phyloP scores from a whole-genome alignment of 768 basidiomycete species.

The Xerocomellus intermedius region DNA sequence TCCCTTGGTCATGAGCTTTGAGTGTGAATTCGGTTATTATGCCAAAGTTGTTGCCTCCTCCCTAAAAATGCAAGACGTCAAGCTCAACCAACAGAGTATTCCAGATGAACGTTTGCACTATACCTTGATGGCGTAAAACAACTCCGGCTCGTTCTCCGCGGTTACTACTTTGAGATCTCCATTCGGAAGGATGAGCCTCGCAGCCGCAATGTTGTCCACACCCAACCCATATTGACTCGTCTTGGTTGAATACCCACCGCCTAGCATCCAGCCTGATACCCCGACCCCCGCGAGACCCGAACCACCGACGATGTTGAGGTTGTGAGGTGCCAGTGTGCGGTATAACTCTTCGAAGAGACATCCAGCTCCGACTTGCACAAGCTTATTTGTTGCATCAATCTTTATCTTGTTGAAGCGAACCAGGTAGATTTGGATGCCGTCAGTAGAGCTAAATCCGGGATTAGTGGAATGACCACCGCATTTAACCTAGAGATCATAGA shows the following conservation, averaged over 20 bases:
- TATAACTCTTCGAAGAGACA: slow-evolving; percentile 32
- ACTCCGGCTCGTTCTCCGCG: neutral
- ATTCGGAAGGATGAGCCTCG: slow-evolving; percentile 30
- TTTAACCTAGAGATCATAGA: slow-evolving; percentile 24
- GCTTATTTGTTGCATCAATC: neutral
- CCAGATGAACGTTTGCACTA: no score
- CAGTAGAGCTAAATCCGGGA: slow-evolving; percentile 32
- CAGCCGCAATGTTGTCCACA: slow-evolving; percentile 32
- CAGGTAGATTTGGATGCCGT: slow-evolving; percentile 29
- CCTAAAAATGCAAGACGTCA: neutral
- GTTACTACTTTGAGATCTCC: slow-evolving; percentile 17
- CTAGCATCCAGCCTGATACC: slow-evolving; percentile 32
- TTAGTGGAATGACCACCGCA: slow-evolving; percentile 31
- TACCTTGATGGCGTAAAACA: slow-evolving; percentile 6
- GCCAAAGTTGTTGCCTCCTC: slow-evolving; percentile 30
- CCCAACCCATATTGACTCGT: slow-evolving; percentile 35
- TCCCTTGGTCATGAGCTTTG: slow-evolving; percentile 12
- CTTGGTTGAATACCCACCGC: slow-evolving; percentile 35
- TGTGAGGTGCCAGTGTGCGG: slow-evolving; percentile 5
- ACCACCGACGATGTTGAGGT: slow-evolving; percentile 23
- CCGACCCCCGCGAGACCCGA: slow-evolving; percentile 27
- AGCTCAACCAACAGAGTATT: neutral
- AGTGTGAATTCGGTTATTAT: slow-evolving; percentile 28
- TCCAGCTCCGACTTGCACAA: slow-evolving; percentile 27
- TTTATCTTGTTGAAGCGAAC: slow-evolving; percentile 20